These are phyloP conservation scores for Corymbia citriodora DNA, from an alignment of 441 rosid genomes.

Conservation along the genomic window DNA sequence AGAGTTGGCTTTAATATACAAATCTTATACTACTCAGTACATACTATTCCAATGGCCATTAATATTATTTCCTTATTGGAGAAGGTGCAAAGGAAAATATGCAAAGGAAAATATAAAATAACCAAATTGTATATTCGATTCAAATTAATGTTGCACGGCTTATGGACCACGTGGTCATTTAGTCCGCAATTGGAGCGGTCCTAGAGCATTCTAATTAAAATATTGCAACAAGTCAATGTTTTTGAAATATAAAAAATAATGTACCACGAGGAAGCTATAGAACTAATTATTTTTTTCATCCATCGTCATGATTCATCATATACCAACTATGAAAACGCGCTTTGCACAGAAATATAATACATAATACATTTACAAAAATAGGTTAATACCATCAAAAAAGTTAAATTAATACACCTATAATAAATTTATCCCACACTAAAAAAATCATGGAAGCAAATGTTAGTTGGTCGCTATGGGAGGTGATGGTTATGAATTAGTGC, in stretches of 20 bases:
- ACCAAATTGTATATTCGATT: not conserved
- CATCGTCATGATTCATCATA: not conserved
- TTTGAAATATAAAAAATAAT: not conserved
- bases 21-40: not conserved
- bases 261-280: not conserved
- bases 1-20: not conserved
- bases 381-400: not conserved
- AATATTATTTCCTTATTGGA: not conserved
- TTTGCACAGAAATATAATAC: accelerated
- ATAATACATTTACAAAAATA: not conserved
- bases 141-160: not conserved
- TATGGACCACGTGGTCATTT: not conserved
- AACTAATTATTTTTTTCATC: not conserved
- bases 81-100: not conserved
- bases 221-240: not conserved
- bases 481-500: no score
- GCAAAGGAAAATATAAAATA: not conserved
- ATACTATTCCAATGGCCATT: not conserved
- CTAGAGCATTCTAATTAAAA: not conserved
- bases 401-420: no score
- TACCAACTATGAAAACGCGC: not conserved
- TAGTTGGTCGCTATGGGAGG: no score
- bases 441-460: no score
- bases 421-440: no score
- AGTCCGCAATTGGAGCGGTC: not conserved